Evolutionary conservation across 2,329 filamentous ascomycete species (phyloP), one percentile per base, ranked within the genome.

Genomic region (Colletotrichum sp.): DNA sequence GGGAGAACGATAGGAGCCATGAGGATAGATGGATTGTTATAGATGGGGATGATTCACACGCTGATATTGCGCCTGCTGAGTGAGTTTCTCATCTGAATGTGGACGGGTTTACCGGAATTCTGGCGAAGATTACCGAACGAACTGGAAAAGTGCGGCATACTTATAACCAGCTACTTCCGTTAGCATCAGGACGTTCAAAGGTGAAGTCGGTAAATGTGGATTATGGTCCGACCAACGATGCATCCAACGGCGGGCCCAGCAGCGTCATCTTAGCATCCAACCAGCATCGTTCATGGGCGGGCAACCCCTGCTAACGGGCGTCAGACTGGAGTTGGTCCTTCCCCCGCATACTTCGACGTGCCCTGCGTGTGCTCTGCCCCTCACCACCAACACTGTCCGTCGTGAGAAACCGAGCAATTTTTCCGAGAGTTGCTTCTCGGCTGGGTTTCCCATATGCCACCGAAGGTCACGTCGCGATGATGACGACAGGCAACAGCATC

Each of bases 71-170:
- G 39, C 0, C 39, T 43, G 16, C 39, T 43, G 39, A 4, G 39
- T n/a, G 39, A 43, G 39, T 2, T n/a, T 2, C 8, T 43, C 0
- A 18, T 39, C 0, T 6, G 39, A 43, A n/a, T 3, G 6, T 2
- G 16, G 1, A 10, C 16, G 2, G 36, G 39, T 43, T 43, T n/a
- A 2, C 4, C 39, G 16, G 8, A 43, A 18, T 1, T 1, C 16
- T 43, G 36, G 16, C 39, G 8, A 43, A n/a, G 39, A 43, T 2
- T 6, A 3, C 18, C 1, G 1, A n/a, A n/a, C 2, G 39, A 2
- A 43, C 16, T 1, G 1, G 9, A 43, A 3, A 9, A 0, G 16
- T 1, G 39, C 16, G 3, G 3, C 39, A 43, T 43, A n/a, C 18
- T 43, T 10, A 43, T 43, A n/a, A 43, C 3, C 4, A 43, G 18